Percentiles rank a stretch among this genome's conserved stretches.
These are phyloP conservation scores for Wallacemonas sp. DNA, from an alignment of 208 protist species.

Conservation along the genomic window DNA sequence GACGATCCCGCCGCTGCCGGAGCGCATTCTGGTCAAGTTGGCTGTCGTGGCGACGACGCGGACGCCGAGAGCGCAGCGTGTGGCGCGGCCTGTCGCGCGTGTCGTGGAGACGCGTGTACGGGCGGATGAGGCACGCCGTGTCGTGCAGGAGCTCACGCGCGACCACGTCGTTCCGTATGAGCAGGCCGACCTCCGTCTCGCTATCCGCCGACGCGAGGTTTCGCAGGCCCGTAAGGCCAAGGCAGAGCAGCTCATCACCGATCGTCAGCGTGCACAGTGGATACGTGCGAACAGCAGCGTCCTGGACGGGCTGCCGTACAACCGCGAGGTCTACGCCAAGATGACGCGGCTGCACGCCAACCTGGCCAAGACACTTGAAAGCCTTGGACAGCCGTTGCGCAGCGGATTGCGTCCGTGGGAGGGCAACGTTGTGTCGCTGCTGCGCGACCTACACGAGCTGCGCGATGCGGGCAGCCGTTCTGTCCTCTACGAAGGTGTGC, in stretches of 20 bases:
- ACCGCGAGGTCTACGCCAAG: conserved; percentile 61
- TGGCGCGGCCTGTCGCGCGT: conserved; percentile 17
- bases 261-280: conserved; percentile 39
- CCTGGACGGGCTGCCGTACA: conserved; percentile 65
- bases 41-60: conserved; percentile 27
- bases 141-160: conserved; percentile 41
- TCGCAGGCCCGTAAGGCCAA: conserved; percentile 17
- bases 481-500: conserved; percentile 49
- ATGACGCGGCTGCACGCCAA: conserved; percentile 47
- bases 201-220: conserved; percentile 19
- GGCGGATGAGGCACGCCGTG: conserved; percentile 39
- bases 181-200: conserved; percentile 34
- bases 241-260: conserved; percentile 16
- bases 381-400: conserved; percentile 16
- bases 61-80: conserved; percentile 24
- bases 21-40: conserved; percentile 67
- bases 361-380: conserved; percentile 31
- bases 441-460: conserved; percentile 46
- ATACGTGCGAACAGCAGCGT: conserved; percentile 36
- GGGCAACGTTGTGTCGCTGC: conserved; percentile 43
- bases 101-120: conserved; percentile 45
- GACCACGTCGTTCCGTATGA: conserved; percentile 38
- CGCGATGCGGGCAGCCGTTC: conserved; percentile 54
- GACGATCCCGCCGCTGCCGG: conserved; percentile 61
- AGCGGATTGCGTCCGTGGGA: conserved; percentile 35